Base-by-base conservation (phyloP, 176 grass and related monocot genomes). In the Urochloa ruziziensis region DNA sequence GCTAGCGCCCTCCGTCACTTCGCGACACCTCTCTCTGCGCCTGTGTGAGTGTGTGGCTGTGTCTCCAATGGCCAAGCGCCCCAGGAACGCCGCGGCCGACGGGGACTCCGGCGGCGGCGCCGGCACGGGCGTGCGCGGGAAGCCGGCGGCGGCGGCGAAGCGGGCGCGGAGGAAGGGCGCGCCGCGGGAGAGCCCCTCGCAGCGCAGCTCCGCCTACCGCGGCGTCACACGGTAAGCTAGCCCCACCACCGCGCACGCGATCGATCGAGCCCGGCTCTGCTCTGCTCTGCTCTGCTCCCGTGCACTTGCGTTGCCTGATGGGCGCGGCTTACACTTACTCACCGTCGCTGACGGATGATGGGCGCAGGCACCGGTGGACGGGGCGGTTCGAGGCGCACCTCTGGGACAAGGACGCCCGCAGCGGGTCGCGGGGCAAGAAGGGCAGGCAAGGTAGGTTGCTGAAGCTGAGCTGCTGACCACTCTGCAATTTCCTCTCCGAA, bases 321-420 rank as follows among this genome's bases (percentile, higher is more conserved):
- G 14, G 15, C 4, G 14, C 16, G 4, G 15, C 7, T n/a, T n/a
- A n/a, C n/a, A n/a, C n/a, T n/a, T n/a, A n/a, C n/a, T n/a, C n/a
- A n/a, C n/a, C n/a, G n/a, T n/a, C n/a, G n/a, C n/a, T n/a, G n/a
- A n/a, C n/a, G n/a, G n/a, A n/a, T n/a, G n/a, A n/a, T 4, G 36
- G 4, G 6, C 29, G 47, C 61, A 97, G 94, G 78, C 95, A 97
- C 83, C 86, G 95, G 67, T 94, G 92, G 90, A 97, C 95, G 42
- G 95, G 95, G 33, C 77, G 95, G 74, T 94, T 87, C 88, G 92
- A 97, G 95, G 95, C 95, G 30, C 92, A 97, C 88, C 80, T 93
- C 57, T 92, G 92, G 95, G 90, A 97, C 89, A 97, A 92, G 86
- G 80, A 87, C 82, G 81, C 84, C 74, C 81, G 90, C 86, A 89